Percentiles rank a stretch among this genome's conserved stretches.
Evolutionary conservation across 441 rosid species (phyloP).

Genomic region (Pelargonium fulgidum): DNA sequence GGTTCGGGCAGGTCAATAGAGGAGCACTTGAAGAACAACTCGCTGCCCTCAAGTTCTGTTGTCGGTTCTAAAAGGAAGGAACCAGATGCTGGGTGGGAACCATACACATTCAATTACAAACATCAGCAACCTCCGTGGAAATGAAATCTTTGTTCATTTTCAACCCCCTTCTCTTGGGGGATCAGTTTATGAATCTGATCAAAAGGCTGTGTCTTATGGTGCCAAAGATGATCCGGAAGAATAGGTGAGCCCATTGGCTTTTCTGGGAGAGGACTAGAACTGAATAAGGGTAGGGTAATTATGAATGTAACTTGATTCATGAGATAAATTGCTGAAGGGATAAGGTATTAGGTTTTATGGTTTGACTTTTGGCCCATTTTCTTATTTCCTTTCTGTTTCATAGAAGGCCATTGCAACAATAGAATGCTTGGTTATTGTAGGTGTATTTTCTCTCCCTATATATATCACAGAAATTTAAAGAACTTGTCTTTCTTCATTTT

Average conservation of each 20-base stretch:
- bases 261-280: conserved; percentile 33
- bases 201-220: not conserved
- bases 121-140: conserved; percentile 4
- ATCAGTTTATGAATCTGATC: not conserved
- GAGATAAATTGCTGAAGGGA: conserved; percentile 40
- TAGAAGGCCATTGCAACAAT: conserved; percentile 39
- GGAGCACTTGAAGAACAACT: conserved; percentile 47
- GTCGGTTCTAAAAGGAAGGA: conserved; percentile 25
- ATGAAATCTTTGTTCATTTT: not conserved
- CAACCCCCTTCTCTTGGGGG: not conserved
- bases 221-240: not conserved
- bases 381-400: conserved; percentile 28
- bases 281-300: conserved; percentile 39
- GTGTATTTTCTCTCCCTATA: conserved; percentile 23
- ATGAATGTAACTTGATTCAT: conserved; percentile 41
- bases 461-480: conserved; percentile 39
- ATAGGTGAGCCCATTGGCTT: conserved; percentile 19
- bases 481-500: not conserved
- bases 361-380: conserved; percentile 28
- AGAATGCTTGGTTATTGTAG: conserved; percentile 32
- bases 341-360: conserved; percentile 32
- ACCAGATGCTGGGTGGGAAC: conserved; percentile 7
- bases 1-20: conserved; percentile 48
- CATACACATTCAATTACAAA: not conserved
- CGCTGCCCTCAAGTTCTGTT: conserved; percentile 55